These are phyloP conservation scores for Lichtheimia hyalospora DNA, from an alignment of 371 early-diverging fungal genomes.

Conservation along the genomic window DNA sequence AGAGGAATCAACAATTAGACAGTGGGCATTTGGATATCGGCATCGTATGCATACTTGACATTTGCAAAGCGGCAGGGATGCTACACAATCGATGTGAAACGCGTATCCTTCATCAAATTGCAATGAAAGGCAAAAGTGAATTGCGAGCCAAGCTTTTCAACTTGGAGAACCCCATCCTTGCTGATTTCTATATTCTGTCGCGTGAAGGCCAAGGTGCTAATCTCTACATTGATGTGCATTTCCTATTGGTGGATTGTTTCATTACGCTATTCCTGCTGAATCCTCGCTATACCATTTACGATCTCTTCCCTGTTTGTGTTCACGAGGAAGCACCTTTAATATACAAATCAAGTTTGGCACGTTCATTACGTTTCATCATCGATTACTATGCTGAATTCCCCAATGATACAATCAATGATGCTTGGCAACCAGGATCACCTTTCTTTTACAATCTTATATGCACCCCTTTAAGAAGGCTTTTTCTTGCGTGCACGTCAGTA, in stretches of 20 bases:
- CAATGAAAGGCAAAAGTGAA: slow-evolving; percentile 1
- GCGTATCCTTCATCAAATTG: not conserved
- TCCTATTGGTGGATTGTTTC: not conserved
- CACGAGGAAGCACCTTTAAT: not conserved
- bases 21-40: slow-evolving; percentile 62
- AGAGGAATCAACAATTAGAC: slow-evolving; percentile 48
- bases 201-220: not conserved
- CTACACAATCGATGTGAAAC: not conserved
- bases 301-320: slow-evolving; percentile 5
- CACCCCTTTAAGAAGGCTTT: not conserved
- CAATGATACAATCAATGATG: too few relatives aligned
- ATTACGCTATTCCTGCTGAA: slow-evolving; percentile 2
- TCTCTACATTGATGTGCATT: not conserved
- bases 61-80: slow-evolving; percentile 73
- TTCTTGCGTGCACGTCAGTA: not conserved
- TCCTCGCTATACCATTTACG: not conserved
- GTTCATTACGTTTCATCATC: not conserved
- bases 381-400: too few relatives aligned
- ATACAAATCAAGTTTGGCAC: not conserved
- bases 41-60: slow-evolving; percentile 72
- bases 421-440: not conserved
- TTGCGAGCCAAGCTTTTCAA: not conserved
- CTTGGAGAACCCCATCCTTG: not conserved
- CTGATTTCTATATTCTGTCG: not conserved
- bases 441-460: not conserved